Evolutionary conservation across 177 flowering plant genomes (phyloP).

Genomic region (Vitis hybrid): DNA sequence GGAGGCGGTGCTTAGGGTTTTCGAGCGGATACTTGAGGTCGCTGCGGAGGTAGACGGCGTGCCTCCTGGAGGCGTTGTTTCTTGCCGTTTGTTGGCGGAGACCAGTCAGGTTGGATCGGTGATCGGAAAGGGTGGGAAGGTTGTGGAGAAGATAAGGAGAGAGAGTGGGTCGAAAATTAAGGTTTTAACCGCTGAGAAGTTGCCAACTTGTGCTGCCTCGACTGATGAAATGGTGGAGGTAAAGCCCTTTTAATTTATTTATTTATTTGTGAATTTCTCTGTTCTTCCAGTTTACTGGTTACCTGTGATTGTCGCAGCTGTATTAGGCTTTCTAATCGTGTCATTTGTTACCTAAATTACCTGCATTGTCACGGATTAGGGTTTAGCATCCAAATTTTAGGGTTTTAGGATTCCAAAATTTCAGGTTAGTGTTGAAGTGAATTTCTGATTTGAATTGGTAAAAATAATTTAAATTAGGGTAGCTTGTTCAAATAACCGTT

Average conservation of each 20-base stretch:
- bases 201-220: slow-evolving; percentile 35
- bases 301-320: no score
- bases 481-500: no score
- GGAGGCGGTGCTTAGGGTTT: slow-evolving; percentile 59
- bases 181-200: slow-evolving; percentile 50
- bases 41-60: slow-evolving; percentile 42
- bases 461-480: no score
- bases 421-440: no score
- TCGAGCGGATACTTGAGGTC: slow-evolving; percentile 57
- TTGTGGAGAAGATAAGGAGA: slow-evolving; percentile 66
- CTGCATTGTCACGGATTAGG: no score
- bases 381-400: no score
- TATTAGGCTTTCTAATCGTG: no score
- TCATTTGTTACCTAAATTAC: no score
- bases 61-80: slow-evolving; percentile 28
- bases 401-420: no score
- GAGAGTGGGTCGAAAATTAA: slow-evolving; percentile 68
- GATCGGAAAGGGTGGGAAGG: slow-evolving; percentile 81
- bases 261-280: background rate
- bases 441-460: no score
- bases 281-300: no score
- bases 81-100: slow-evolving; percentile 50
- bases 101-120: slow-evolving; percentile 41
- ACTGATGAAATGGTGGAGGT: slow-evolving; percentile 61
- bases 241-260: background rate